These are phyloP conservation scores for Usnea hakonensis DNA, from an alignment of 495 filamentous ascomycete genomes.

Conservation along the genomic window DNA sequence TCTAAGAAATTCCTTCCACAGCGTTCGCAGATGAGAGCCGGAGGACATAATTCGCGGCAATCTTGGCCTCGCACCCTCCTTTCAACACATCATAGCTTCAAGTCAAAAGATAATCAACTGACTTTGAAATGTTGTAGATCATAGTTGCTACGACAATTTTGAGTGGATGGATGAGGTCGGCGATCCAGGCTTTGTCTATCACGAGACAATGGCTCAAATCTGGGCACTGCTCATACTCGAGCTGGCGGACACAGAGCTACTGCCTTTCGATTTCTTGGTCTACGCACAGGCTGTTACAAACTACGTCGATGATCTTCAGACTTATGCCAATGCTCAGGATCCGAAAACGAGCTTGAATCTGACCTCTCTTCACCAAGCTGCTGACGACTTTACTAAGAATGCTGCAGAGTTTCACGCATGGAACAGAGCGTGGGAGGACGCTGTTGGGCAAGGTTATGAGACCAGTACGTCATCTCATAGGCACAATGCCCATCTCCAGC, in stretches of 20 bases:
- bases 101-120: background rate
- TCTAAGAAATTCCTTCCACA: background rate
- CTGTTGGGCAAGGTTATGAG: slow-evolving; percentile 36
- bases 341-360: slow-evolving; percentile 45
- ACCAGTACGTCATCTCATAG: background rate
- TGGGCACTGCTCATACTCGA: slow-evolving; percentile 80
- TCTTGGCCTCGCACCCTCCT: background rate
- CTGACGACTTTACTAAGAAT: slow-evolving; percentile 48
- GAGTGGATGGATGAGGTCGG: slow-evolving; percentile 74
- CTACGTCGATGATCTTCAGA: slow-evolving; percentile 60
- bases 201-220: slow-evolving; percentile 69
- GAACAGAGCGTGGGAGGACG: slow-evolving; percentile 63
- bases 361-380: slow-evolving; percentile 51
- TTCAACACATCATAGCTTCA: too few relatives aligned
- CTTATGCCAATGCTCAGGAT: slow-evolving; percentile 52
- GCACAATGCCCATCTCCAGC: background rate
- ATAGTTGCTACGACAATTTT: slow-evolving; percentile 83
- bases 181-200: slow-evolving; percentile 78
- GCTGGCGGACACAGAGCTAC: slow-evolving; percentile 65
- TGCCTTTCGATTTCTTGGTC: slow-evolving; percentile 76
- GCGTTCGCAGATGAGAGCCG: background rate
- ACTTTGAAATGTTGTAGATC: slow-evolving; percentile 27
- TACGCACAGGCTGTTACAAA: slow-evolving; percentile 56
- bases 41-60: background rate
- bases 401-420: slow-evolving; percentile 62